phyloP scores from a whole-genome alignment of 2,329 filamentous ascomycete genomes.

The Verticillium albo-atrum region DNA sequence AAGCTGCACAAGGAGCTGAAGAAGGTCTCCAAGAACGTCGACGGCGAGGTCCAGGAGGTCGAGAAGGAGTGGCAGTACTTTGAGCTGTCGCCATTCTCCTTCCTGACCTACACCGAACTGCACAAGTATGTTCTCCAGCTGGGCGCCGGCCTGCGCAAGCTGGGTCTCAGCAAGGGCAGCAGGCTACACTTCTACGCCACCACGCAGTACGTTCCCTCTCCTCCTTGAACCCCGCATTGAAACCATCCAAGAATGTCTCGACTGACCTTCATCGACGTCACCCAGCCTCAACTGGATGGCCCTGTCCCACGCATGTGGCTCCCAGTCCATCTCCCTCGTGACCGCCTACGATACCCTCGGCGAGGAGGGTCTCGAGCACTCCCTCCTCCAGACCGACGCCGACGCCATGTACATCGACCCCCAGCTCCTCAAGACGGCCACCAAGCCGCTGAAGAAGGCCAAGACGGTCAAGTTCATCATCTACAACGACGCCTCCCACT shows the following conservation, averaged over 20 bases:
- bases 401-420: conserved; percentile 85
- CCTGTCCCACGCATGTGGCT: conserved; percentile 70
- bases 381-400: conserved; percentile 74
- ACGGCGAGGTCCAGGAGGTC: conserved; percentile 73
- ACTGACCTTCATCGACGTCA: not conserved
- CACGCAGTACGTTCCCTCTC: conserved; percentile 54
- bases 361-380: conserved; percentile 78
- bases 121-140: conserved; percentile 64
- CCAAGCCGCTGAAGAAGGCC: conserved; percentile 50
- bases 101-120: conserved; percentile 76
- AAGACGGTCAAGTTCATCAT: conserved; percentile 55
- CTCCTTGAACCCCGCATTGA: not conserved
- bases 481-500: conserved; percentile 55
- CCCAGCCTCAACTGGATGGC: conserved; percentile 75
- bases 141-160: conserved; percentile 67
- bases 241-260: not conserved
- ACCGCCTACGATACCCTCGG: conserved; percentile 94
- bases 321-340: conserved; percentile 86
- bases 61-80: conserved; percentile 92
- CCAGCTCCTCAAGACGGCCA: conserved; percentile 62
- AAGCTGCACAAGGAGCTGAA: conserved; percentile 78
- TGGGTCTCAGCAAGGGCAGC: conserved; percentile 67
- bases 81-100: conserved; percentile 74
- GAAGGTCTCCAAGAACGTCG: conserved; percentile 83
- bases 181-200: conserved; percentile 76